A percentile compares a stretch with the other conserved stretches of the same genome.
Evolutionary conservation across 805 yeast species (phyloP).

Genomic region (Metschnikowia orientalis): DNA sequence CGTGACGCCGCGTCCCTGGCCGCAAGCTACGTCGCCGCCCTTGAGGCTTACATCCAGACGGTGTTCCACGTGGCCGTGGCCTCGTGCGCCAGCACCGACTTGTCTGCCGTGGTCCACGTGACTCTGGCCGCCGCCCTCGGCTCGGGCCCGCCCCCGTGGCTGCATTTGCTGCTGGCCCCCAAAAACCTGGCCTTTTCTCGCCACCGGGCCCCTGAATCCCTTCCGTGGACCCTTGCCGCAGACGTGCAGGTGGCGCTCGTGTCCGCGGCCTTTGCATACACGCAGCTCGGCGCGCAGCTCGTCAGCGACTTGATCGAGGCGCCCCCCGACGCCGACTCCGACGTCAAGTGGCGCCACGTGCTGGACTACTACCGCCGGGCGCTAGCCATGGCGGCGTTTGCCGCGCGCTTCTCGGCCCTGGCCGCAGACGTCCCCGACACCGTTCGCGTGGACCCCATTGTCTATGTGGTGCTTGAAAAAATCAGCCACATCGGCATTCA

Average conservation of each 20-base stretch:
- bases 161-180: too few relatives aligned
- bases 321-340: slow-evolving; percentile 14
- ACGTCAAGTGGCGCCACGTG: slow-evolving; percentile 37
- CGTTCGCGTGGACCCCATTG: slow-evolving; percentile 4
- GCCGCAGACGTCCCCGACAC: not conserved
- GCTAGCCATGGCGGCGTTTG: slow-evolving; percentile 25
- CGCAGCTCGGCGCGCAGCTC: slow-evolving; percentile 32
- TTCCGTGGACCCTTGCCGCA: slow-evolving; percentile 30
- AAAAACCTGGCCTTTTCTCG: too few relatives aligned
- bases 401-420: slow-evolving; percentile 11
- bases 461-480: slow-evolving; percentile 14
- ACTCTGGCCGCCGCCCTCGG: too few relatives aligned
- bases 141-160: too few relatives aligned
- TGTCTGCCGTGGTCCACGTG: too few relatives aligned
- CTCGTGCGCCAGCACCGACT: too few relatives aligned
- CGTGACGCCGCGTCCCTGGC: too few relatives aligned
- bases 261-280: slow-evolving; percentile 27
- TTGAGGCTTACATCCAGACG: slow-evolving; percentile 34
- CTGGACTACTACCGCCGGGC: slow-evolving; percentile 30
- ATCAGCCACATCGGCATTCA: slow-evolving; percentile 32
- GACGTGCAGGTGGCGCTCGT: slow-evolving; percentile 28
- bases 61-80: slow-evolving; percentile 21
- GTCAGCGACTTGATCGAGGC: slow-evolving; percentile 33
- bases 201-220: too few relatives aligned
- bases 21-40: slow-evolving; percentile 28